These are phyloP conservation scores for Dichomitus squalens DNA, from an alignment of 1,284 basidiomycete genomes.

Conservation along the genomic window DNA sequence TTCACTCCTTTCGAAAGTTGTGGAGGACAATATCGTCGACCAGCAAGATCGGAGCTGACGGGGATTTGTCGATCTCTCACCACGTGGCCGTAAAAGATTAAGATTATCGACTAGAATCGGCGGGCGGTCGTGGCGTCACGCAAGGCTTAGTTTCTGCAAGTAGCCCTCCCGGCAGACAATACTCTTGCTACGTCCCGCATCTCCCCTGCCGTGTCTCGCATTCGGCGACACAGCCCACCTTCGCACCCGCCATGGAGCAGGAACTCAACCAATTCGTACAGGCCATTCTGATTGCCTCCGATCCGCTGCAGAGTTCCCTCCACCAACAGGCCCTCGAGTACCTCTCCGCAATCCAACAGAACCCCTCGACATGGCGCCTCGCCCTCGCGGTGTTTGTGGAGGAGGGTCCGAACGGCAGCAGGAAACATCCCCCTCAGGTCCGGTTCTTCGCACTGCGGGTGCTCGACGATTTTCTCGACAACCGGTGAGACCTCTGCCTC, in stretches of 20 bases:
- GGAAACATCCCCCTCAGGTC: conserved; percentile 74
- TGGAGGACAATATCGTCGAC: background rate
- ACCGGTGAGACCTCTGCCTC: conserved; percentile 56
- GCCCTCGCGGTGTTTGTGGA: conserved; percentile 78
- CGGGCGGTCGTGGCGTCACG: conserved; percentile 8
- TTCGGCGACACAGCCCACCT: conserved; percentile 12
- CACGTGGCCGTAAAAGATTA: conserved; percentile 28
- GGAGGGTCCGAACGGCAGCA: conserved; percentile 51
- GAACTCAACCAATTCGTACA: conserved; percentile 78
- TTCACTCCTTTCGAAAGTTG: background rate
- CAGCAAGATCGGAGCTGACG: background rate
- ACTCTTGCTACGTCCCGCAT: background rate
- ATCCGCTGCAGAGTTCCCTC: conserved; percentile 67
- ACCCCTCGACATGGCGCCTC: conserved; percentile 76
- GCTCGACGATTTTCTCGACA: conserved; percentile 84
- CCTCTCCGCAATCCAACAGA: conserved; percentile 77
- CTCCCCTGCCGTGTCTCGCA: conserved; percentile 16
- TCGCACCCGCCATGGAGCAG: conserved; percentile 55
- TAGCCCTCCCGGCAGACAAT: conserved; percentile 11
- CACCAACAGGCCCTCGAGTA: conserved; percentile 85
- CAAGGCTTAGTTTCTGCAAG: too few relatives aligned
- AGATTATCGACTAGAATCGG: conserved; percentile 21
- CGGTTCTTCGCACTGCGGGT: conserved; percentile 87
- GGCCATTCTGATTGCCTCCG: conserved; percentile 83
- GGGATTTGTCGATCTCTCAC: conserved; percentile 17